Percentiles rank a stretch among this genome's conserved stretches.
These are phyloP conservation scores for Euphrasia confusa DNA, from an alignment of 257 asterid genomes.

Conservation along the genomic window DNA sequence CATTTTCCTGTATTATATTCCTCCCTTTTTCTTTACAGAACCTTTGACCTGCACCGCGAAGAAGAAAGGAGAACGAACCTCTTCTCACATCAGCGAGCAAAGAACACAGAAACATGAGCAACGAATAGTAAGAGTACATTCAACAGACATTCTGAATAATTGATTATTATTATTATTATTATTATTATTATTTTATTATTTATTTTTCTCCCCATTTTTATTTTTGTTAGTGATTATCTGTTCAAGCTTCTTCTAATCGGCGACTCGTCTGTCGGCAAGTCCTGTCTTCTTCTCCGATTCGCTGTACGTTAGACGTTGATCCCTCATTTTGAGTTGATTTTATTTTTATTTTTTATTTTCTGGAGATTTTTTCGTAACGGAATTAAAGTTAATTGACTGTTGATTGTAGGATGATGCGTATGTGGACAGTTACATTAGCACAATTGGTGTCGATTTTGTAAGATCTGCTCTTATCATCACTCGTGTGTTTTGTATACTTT, in stretches of 20 bases:
- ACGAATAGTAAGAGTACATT: conserved; percentile 36
- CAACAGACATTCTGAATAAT: background rate
- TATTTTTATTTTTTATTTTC: conserved; percentile 3
- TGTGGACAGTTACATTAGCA: conserved; percentile 98
- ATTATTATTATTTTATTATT: background rate
- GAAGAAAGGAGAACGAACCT: background rate
- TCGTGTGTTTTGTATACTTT: background rate
- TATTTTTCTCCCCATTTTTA: background rate
- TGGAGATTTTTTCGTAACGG: conserved; percentile 7
- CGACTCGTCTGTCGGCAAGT: conserved; percentile 57
- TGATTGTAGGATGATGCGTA: conserved; percentile 91
- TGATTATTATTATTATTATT: background rate
- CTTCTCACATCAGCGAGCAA: conserved; percentile 4
- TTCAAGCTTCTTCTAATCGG: conserved; percentile 60
- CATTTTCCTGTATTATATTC: too few relatives aligned
- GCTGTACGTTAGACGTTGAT: conserved; percentile 34
- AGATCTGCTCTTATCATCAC: conserved; percentile 23
- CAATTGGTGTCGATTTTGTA: conserved; percentile 98
- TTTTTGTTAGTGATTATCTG: conserved; percentile 41
- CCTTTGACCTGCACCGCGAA: too few relatives aligned
- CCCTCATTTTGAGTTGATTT: background rate
- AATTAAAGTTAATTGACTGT: conserved; percentile 20
- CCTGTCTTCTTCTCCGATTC: conserved; percentile 60
- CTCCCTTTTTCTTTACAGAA: too few relatives aligned
- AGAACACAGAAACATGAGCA: conserved; percentile 28